phyloP scores from a whole-genome alignment of 1,284 basidiomycete species.

The Ganoderma sp. region DNA sequence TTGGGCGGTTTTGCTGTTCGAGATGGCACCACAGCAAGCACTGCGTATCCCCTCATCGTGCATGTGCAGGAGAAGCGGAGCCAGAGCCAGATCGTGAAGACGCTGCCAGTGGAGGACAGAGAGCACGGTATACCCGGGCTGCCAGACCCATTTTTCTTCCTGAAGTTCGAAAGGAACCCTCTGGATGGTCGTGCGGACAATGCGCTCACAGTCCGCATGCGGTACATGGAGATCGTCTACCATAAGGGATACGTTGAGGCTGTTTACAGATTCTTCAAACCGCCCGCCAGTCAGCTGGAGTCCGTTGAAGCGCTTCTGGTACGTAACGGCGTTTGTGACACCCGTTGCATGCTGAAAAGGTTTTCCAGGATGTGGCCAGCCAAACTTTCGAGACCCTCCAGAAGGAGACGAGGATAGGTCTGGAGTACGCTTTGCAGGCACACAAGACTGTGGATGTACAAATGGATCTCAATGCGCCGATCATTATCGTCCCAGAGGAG shows the following conservation, averaged over 20 bases:
- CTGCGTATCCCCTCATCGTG: constrained; percentile 92
- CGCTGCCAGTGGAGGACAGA: constrained; percentile 40
- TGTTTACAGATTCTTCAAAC: constrained; percentile 92
- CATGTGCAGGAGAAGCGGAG: constrained; percentile 75
- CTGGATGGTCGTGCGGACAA: constrained; percentile 93
- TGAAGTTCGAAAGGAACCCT: constrained; percentile 94
- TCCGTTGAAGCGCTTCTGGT: constrained; percentile 91
- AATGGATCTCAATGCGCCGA: constrained; percentile 96
- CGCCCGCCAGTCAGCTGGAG: constrained; percentile 94
- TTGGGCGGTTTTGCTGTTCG: constrained; percentile 90
- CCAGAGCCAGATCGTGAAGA: constrained; percentile 33
- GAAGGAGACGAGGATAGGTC: constrained; percentile 93
- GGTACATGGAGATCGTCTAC: constrained; percentile 98
- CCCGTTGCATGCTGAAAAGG: constrained; percentile 19
- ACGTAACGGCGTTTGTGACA: constrained; percentile 36
- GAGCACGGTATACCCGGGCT: constrained; percentile 38
- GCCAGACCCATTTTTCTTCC: constrained; percentile 87
- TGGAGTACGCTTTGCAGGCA: constrained; percentile 91
- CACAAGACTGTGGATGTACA: constrained; percentile 97
- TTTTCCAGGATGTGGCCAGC: constrained; percentile 82
- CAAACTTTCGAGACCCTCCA: constrained; percentile 94
- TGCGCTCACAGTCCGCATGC: constrained; percentile 89
- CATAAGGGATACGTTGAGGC: constrained; percentile 95
- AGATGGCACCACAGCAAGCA: constrained; percentile 87
- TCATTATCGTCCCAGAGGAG: constrained; percentile 98